Evolutionary conservation across 2,329 filamentous ascomycete genomes (phyloP).

Genomic region (Emmonsiellopsis sp.): DNA sequence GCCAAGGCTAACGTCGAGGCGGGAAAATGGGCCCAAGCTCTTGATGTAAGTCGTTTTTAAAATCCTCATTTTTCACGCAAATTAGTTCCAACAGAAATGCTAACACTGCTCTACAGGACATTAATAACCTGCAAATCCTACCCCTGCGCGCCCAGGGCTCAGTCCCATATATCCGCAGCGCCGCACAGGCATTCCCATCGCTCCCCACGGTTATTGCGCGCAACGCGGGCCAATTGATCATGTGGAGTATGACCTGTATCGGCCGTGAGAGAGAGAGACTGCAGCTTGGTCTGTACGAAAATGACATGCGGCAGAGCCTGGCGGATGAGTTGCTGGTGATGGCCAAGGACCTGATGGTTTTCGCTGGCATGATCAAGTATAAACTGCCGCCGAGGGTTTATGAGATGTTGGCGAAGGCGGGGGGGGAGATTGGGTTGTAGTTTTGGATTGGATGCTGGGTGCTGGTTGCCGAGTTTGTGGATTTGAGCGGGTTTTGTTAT

Average conservation of each 20-base stretch:
- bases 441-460: neutral
- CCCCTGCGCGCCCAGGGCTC: slow-evolving; percentile 68
- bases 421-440: slow-evolving; percentile 51
- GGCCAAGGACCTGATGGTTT: slow-evolving; percentile 85
- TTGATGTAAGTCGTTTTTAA: slow-evolving; percentile 49
- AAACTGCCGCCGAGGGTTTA: slow-evolving; percentile 79
- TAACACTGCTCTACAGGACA: slow-evolving; percentile 46
- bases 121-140: slow-evolving; percentile 66
- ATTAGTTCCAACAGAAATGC: slow-evolving; percentile 10
- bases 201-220: slow-evolving; percentile 74
- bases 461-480: too few relatives aligned
- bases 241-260: slow-evolving; percentile 89
- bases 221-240: slow-evolving; percentile 81
- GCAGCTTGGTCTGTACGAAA: slow-evolving; percentile 61
- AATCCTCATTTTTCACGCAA: slow-evolving; percentile 7
- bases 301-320: slow-evolving; percentile 39
- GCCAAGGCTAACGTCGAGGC: slow-evolving; percentile 52
- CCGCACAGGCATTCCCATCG: slow-evolving; percentile 70
- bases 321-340: slow-evolving; percentile 66
- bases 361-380: slow-evolving; percentile 86
- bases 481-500: too few relatives aligned
- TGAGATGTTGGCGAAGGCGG: slow-evolving; percentile 76
- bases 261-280: slow-evolving; percentile 67
- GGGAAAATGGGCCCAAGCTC: slow-evolving; percentile 50
- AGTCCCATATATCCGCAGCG: slow-evolving; percentile 66